Evolutionary conservation across 225 moss, liverwort and hornwort species (phyloP), one percentile per base, ranked within the genome.

Genomic region (Bryum argenteum): DNA sequence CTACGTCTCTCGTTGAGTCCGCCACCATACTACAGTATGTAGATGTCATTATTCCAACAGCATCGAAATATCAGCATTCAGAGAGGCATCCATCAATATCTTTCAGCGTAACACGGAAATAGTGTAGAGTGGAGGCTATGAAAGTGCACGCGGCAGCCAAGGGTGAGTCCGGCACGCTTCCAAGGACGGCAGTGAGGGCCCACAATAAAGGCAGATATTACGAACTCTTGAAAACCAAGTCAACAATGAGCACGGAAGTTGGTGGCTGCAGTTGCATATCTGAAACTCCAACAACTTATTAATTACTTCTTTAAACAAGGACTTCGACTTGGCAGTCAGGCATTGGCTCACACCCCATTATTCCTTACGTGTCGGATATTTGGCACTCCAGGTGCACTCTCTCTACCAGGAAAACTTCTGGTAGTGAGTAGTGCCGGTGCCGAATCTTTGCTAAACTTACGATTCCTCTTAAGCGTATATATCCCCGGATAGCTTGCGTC

Each of bases 141-240:
- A 48, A 48, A 48, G 16, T 8, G 8, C 6, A 48, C 48, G 48
- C 16, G 48, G 48, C 48, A 48, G 48, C 17, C 48, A 17, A 6
- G 16, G 17, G 48, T 48, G 8, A 48, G 16, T 8, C 48, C 48
- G 17, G 48, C 48, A 33, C 5, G 33, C 48, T 48, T 4, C 3
- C 0, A 6, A 24, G 22, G 78, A 33, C 82, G 70, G 82, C 20
- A 48, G 18, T 55, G 66, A 61, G 55, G 48, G 48, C 16, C 48
- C 48, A 48, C 6, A 48, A 6, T 0, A 0, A 2, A 6, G 24
- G 66, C 21, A 71, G 82, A 78, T 82, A 78, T 74, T 78, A 21
- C 21, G 0, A 1, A 9, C 3, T 1, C n/a, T 9, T 2, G 26
- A 5, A 9, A n/a, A 28, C 51, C 50, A 0, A 21, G 59, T 59